Conservation (phyloP, 192 early-diverging fungal species). For the Rhizoclosmatium sp. region DNA sequence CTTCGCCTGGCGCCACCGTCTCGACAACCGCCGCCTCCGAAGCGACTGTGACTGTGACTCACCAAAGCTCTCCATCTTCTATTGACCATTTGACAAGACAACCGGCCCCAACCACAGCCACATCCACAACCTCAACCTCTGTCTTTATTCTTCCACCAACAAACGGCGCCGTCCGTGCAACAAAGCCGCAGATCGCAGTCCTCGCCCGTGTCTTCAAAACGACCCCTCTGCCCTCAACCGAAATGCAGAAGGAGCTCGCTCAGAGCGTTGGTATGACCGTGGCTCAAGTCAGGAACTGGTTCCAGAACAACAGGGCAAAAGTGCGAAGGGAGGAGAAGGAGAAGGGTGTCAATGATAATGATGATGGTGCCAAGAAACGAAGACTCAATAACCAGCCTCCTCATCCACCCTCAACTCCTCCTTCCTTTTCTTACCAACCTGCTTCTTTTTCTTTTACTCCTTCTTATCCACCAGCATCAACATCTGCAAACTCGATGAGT, state of each 20-base stretch:
- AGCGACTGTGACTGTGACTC: not conserved
- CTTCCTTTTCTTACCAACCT: not conserved
- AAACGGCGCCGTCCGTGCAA: slow-evolving; percentile 15
- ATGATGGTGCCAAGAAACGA: not conserved
- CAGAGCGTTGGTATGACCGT: slow-evolving; percentile 20
- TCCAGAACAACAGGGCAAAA: not conserved
- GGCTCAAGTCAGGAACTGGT: slow-evolving; percentile 24
- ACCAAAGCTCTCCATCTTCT: not conserved
- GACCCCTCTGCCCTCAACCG: slow-evolving; percentile 20
- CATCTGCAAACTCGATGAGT: not conserved
- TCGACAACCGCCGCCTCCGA: not conserved
- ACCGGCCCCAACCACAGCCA: not conserved
- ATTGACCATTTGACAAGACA: not conserved
- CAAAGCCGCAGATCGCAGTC: slow-evolving; percentile 11
- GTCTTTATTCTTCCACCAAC: slow-evolving; percentile 2
- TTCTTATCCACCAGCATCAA: not conserved
- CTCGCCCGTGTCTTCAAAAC: slow-evolving; percentile 12
- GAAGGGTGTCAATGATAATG: no score
- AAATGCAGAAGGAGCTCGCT: slow-evolving; percentile 24
- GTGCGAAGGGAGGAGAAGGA: no score
- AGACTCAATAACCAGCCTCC: not conserved
- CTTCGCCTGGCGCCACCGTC: not conserved
- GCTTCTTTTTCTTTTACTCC: not conserved
- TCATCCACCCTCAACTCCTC: not conserved
- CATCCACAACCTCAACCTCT: not conserved